Evolutionary conservation across 202 grass and related monocot species (phyloP).

Genomic region (Panicum virgatum): DNA sequence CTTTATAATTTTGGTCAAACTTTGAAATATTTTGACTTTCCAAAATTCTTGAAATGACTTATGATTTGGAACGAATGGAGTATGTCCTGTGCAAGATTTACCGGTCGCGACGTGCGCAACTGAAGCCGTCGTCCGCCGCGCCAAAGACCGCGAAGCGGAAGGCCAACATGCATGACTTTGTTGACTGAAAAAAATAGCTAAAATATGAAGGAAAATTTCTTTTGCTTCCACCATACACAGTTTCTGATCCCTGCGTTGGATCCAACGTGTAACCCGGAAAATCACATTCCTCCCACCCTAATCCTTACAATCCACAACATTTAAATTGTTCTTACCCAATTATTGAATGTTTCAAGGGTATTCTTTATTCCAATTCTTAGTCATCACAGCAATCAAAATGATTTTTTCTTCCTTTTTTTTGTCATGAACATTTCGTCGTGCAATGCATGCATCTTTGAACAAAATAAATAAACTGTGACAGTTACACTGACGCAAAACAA

Average conservation of each 20-base stretch:
- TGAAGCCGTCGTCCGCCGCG: too few relatives aligned
- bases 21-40: too few relatives aligned
- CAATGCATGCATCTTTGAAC: constrained; percentile 9
- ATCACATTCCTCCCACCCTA: background rate
- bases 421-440: constrained; percentile 40
- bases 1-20: too few relatives aligned
- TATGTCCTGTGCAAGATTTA: too few relatives aligned
- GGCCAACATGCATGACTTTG: too few relatives aligned
- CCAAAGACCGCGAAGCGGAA: too few relatives aligned
- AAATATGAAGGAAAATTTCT: constrained; percentile 24
- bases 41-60: too few relatives aligned
- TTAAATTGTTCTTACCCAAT: background rate
- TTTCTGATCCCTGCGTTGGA: constrained; percentile 35
- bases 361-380: constrained; percentile 19
- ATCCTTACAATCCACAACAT: background rate
- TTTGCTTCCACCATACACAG: background rate
- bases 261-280: constrained; percentile 55
- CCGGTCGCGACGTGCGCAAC: too few relatives aligned
- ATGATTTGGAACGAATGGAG: too few relatives aligned
- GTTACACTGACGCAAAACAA: too few relatives aligned
- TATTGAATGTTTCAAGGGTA: constrained; percentile 32
- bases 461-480: too few relatives aligned
- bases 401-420: background rate
- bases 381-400: constrained; percentile 3
- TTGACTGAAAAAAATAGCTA: background rate